Percentiles rank a stretch among this genome's conserved stretches.
Evolutionary conservation across 192 early-diverging fungal species (phyloP).

Genomic region (Paraglomus occultum): DNA sequence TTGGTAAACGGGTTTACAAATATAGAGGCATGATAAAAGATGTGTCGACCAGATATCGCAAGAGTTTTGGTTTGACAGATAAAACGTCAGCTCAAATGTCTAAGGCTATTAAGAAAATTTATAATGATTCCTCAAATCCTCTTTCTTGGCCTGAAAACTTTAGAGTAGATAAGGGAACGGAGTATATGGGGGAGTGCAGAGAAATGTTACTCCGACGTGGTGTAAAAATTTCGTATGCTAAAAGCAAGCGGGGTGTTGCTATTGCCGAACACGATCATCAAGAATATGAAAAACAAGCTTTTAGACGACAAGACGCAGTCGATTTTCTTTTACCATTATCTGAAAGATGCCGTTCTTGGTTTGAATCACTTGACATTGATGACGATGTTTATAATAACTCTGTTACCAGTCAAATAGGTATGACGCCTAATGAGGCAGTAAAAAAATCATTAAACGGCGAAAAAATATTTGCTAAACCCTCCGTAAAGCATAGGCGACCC

Average conservation of each 20-base stretch:
- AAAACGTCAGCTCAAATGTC: neutral
- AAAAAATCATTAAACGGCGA: no score
- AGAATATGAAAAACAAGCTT: neutral
- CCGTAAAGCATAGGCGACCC: slow-evolving; percentile 1
- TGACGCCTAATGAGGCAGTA: neutral
- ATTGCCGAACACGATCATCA: neutral
- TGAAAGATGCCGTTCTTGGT: neutral
- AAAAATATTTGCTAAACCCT: neutral
- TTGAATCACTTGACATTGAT: neutral
- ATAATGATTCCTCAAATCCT: neutral
- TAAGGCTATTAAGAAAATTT: neutral
- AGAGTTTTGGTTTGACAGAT: slow-evolving; percentile 12
- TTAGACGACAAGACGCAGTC: neutral
- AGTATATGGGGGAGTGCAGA: neutral
- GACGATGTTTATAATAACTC: no score
- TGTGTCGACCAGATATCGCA: neutral
- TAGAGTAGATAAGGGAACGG: neutral
- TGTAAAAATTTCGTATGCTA: neutral
- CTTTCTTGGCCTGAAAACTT: neutral
- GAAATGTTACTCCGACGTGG: neutral
- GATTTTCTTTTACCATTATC: neutral
- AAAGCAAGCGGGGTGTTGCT: neutral
- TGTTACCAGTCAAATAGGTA: neutral
- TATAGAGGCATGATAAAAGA: slow-evolving; percentile 15
- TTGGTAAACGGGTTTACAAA: neutral